Percentiles rank a stretch among this genome's conserved stretches.
Evolutionary conservation across 345 rosid species (phyloP).

Genomic region (Eucalyptus cladocalyx): DNA sequence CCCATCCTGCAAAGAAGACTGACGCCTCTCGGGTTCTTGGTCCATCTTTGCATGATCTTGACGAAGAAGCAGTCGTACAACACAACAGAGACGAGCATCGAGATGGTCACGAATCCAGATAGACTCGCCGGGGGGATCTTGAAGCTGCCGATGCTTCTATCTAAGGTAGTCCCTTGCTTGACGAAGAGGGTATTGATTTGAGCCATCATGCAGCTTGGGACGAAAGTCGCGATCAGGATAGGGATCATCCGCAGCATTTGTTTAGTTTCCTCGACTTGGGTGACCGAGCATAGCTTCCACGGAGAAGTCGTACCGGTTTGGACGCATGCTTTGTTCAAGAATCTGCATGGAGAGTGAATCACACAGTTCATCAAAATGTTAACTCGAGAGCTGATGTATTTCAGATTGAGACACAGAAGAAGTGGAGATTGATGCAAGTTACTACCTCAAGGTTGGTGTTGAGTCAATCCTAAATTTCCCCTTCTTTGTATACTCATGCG

Average conservation of each 20-base stretch:
- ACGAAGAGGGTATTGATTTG: conserved; percentile 71
- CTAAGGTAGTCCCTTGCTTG: conserved; percentile 90
- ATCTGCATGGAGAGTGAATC: conserved; percentile 14
- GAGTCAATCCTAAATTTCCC: conserved; percentile 48
- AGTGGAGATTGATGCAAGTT: neutral
- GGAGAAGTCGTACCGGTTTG: conserved; percentile 31
- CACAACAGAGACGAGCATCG: conserved; percentile 53
- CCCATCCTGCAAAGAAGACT: conserved; percentile 75
- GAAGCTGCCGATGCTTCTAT: conserved; percentile 42
- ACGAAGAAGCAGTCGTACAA: conserved; percentile 52
- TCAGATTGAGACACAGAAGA: neutral
- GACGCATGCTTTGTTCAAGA: conserved; percentile 59
- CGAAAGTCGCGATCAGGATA: conserved; percentile 48
- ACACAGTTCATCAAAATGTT: neutral
- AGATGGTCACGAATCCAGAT: conserved; percentile 39
- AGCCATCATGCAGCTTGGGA: conserved; percentile 75
- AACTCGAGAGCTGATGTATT: neutral
- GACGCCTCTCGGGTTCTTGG: conserved; percentile 67
- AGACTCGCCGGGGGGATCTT: conserved; percentile 63
- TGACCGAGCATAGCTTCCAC: conserved; percentile 60
- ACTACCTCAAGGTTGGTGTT: conserved; percentile 49
- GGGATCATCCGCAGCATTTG: conserved; percentile 89
- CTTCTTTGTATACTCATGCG: conserved; percentile 22
- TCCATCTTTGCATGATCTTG: conserved; percentile 16
- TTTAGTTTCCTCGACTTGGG: conserved; percentile 94